These are phyloP conservation scores for Phytophthora ramorum DNA, from an alignment of 352 stramenopile genomes.

Conservation along the genomic window DNA sequence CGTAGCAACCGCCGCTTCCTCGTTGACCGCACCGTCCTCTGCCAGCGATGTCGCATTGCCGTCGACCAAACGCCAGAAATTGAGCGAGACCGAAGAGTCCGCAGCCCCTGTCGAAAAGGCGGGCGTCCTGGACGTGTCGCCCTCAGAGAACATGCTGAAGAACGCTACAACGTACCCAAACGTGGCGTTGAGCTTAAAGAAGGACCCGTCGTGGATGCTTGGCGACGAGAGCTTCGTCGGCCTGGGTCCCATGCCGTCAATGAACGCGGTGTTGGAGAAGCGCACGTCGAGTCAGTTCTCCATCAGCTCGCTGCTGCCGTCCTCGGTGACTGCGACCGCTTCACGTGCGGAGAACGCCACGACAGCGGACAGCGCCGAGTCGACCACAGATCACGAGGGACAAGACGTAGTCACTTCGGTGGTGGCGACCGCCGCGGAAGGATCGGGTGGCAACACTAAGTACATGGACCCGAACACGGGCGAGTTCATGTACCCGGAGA, in stretches of 20 bases:
- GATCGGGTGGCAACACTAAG: conserved; percentile 75
- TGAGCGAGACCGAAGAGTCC: conserved; percentile 34
- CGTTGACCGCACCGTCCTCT: not conserved
- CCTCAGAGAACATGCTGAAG: conserved; percentile 32
- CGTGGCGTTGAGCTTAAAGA: conserved; percentile 69
- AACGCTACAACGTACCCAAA: conserved; percentile 39
- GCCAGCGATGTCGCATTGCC: conserved; percentile 21
- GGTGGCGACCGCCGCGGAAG: conserved; percentile 47
- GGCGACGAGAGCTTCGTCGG: conserved; percentile 71
- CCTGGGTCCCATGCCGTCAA: conserved; percentile 72
- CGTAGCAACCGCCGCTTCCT: conserved; percentile 3
- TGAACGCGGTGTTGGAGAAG: conserved; percentile 76
- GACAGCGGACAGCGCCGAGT: conserved; percentile 25
- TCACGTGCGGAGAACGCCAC: conserved; percentile 15
- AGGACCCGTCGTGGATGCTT: conserved; percentile 81
- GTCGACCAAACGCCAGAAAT: conserved; percentile 63
- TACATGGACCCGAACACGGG: conserved; percentile 68
- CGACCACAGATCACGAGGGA: conserved; percentile 40
- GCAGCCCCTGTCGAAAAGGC: conserved; percentile 36
- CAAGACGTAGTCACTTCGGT: conserved; percentile 24
- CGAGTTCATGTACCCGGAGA: conserved; percentile 88
- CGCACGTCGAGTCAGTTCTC: conserved; percentile 80
- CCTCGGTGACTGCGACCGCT: conserved; percentile 29
- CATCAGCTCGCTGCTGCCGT: conserved; percentile 73
- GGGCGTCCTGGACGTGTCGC: conserved; percentile 18